A percentile compares a stretch with the other conserved stretches of the same genome.
Conservation (phyloP, 495 filamentous ascomycete species). For the Aspergillus carlsbadensis region DNA sequence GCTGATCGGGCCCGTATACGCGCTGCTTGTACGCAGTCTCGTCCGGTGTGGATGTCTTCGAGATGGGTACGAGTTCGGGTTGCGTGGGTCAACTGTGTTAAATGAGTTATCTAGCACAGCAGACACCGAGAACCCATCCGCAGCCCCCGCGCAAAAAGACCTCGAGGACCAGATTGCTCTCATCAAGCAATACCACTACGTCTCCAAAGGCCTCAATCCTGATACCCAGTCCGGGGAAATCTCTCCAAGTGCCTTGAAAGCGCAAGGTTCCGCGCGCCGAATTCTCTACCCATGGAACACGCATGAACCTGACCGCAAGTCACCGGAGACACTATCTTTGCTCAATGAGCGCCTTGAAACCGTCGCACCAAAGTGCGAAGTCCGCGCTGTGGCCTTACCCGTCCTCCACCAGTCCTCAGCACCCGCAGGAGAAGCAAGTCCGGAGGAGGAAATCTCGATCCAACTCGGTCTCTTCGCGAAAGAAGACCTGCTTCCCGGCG, state of each 20-base stretch:
- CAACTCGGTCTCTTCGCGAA: conserved; percentile 90
- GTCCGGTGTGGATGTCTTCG: conserved; percentile 67
- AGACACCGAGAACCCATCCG: conserved; percentile 28
- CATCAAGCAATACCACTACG: conserved; percentile 31
- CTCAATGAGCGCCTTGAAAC: conserved; percentile 65
- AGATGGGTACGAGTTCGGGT: conserved; percentile 66
- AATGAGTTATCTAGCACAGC: conserved; percentile 19
- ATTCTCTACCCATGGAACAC: conserved; percentile 94
- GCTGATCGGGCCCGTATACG: conserved; percentile 39
- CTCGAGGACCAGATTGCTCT: conserved; percentile 30
- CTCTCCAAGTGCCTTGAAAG: conserved; percentile 55
- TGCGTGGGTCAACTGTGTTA: conserved; percentile 29
- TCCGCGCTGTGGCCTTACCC: conserved; percentile 70
- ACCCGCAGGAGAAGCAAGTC: conserved; percentile 18
- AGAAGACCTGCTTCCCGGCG: conserved; percentile 71
- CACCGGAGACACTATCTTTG: conserved; percentile 59
- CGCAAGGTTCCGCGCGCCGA: conserved; percentile 74
- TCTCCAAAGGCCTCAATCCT: conserved; percentile 29
- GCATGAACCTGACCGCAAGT: conserved; percentile 83
- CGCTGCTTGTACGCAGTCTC: conserved; percentile 54
- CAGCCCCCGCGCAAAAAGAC: conserved; percentile 4
- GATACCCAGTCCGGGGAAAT: conserved; percentile 29
- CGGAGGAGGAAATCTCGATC: conserved; percentile 40
- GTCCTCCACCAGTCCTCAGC: conserved; percentile 53
- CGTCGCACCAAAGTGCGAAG: conserved; percentile 67